Percentiles rank a stretch among this genome's conserved stretches.
These are phyloP conservation scores for Aspergillus pseudoglaucus DNA, from an alignment of 2,329 filamentous ascomycete genomes.

Conservation along the genomic window DNA sequence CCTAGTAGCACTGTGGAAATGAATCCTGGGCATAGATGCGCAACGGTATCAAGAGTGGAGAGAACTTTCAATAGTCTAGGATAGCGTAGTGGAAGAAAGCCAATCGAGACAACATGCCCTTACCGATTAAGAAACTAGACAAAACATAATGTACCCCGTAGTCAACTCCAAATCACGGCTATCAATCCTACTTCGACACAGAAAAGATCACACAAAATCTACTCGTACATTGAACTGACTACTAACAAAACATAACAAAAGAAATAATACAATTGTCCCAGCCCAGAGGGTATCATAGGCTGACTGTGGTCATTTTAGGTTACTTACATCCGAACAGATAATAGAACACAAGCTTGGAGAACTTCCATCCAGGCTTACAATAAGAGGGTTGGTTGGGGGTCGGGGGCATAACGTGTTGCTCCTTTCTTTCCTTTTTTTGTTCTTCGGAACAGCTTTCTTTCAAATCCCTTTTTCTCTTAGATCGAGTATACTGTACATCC, in stretches of 20 bases:
- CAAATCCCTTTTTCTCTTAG: conserved; percentile 27
- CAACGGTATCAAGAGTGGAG: too few relatives aligned
- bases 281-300: conserved; percentile 27
- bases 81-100: too few relatives aligned
- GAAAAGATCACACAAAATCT: too few relatives aligned
- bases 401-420: conserved; percentile 9
- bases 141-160: too few relatives aligned
- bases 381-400: conserved; percentile 3
- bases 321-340: conserved; percentile 35
- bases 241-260: conserved; percentile 15
- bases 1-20: too few relatives aligned
- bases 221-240: neutral
- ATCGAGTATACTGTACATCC: conserved; percentile 35
- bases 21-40: too few relatives aligned
- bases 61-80: too few relatives aligned
- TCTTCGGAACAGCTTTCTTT: conserved; percentile 11
- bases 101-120: too few relatives aligned
- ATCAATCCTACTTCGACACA: too few relatives aligned
- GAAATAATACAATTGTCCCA: conserved; percentile 25
- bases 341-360: conserved; percentile 30
- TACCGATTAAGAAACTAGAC: too few relatives aligned
- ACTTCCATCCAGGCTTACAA: conserved; percentile 22
- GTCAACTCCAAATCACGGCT: too few relatives aligned
- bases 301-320: conserved; percentile 33
- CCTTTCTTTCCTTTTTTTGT: conserved; percentile 7